Conservation (phyloP, 202 grass and related monocot genomes). For the Dendrocalamus latiflorus region DNA sequence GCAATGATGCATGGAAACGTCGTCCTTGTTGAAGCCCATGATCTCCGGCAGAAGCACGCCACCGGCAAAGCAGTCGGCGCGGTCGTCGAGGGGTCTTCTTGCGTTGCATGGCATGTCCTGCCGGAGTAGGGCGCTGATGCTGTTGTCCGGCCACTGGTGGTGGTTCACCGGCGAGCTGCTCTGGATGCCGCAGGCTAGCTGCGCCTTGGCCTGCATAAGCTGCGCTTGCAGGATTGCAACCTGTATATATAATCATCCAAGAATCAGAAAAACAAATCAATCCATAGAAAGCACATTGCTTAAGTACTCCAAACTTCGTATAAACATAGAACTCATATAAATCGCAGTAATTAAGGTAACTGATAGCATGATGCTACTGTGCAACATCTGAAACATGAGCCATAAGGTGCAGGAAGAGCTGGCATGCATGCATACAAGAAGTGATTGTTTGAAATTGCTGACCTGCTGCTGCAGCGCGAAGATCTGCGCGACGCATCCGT, state of each 20-base stretch:
- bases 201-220: conserved; percentile 74
- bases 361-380: neutral
- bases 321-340: neutral
- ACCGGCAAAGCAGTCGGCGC: conserved; percentile 6
- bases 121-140: conserved; percentile 45
- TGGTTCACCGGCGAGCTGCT: conserved; percentile 24
- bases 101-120: conserved; percentile 15
- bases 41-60: conserved; percentile 40
- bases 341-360: neutral
- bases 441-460: neutral
- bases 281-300: neutral
- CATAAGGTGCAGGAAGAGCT: neutral
- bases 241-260: conserved; percentile 1
- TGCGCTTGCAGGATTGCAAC: conserved; percentile 81
- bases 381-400: neutral
- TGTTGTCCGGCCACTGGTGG: conserved; percentile 42
- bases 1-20: conserved; percentile 43
- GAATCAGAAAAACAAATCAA: neutral
- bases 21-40: conserved; percentile 47
- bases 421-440: neutral
- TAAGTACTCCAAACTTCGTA: neutral
- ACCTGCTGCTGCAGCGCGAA: conserved; percentile 85
- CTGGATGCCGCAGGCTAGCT: conserved; percentile 53
- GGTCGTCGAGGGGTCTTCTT: conserved; percentile 27
- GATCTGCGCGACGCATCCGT: conserved; percentile 78